Conservation (phyloP, 371 early-diverging fungal species). For the Batkoa obscura region DNA sequence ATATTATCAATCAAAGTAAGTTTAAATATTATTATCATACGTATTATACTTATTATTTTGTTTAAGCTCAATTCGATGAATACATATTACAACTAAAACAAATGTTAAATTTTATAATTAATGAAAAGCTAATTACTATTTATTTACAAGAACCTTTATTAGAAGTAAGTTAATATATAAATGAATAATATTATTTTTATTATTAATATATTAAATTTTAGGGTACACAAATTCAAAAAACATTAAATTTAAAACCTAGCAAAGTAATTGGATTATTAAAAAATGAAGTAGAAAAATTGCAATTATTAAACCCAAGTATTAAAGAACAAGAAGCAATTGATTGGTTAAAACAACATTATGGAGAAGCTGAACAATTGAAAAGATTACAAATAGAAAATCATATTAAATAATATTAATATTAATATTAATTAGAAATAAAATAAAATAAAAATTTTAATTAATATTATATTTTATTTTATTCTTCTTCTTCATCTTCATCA, state of each 20-base stretch:
- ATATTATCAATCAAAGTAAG: no score
- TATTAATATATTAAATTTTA: neutral
- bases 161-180: neutral
- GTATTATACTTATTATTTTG: neutral
- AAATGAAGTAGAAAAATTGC: neutral
- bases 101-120: neutral
- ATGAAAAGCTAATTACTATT: neutral
- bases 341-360: no score
- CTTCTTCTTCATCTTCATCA: no score
- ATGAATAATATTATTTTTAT: neutral
- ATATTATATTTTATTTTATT: no score
- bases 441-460: no score
- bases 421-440: no score
- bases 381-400: no score
- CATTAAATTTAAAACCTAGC: conserved; percentile 2
- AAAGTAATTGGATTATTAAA: neutral
- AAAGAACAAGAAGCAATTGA: no score
- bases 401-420: no score
- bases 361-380: no score
- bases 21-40: no score
- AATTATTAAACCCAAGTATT: neutral
- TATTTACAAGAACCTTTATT: neutral
- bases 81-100: neutral
- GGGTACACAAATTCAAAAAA: neutral
- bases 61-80: neutral